Evolutionary conservation across 2,329 filamentous ascomycete genomes (phyloP), one percentile per base, ranked within the genome.

Genomic region (Diaporthe ilicicola): DNA sequence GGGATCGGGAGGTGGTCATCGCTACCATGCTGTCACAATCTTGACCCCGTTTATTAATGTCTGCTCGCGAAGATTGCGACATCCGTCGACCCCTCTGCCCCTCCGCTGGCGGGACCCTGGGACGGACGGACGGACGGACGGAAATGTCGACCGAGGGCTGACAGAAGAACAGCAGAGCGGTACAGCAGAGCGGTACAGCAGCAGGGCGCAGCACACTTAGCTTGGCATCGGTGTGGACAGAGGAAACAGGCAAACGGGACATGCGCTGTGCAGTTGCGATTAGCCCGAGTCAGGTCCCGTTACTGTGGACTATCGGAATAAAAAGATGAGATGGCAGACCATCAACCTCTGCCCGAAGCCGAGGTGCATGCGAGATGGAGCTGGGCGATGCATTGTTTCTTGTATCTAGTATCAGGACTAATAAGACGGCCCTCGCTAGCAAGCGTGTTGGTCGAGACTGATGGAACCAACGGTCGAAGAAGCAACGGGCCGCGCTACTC

Each of bases 131-230:
- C 59, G 59, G 59, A 64, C 42, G n/a, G 29, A 42, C 59, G 59
- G 59, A 64, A 50, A 64, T 64, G 59, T 64, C 59, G 59, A 64
- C 59, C 59, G 59, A 64, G 59, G 22, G 44, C 42, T 39, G 56
- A 42, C 56, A 15, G 24, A 7, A 44, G 13, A 46, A 39, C 37
- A 13, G 12, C 56, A 62, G 27, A 39, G 39, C 39, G n/a, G 56
- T 37, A 62, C 56, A 48, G 59, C 29, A 29, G 17, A 42, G 59
- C 42, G 29, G n/a, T n/a, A n/a, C n/a, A n/a, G n/a, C n/a, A n/a
- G n/a, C 29, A 29, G 17, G 59, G 59, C 42, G 29, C 42, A 24
- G n/a, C 12, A 48, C 4, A n/a, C 3, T 48, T 12, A 29, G 29
- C 59, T 64, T 64, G 59, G 59, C 59, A 44, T 64, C 59, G 42